Base-by-base conservation (phyloP, 2,329 filamentous ascomycete species). In the Hypoxylon sp. region DNA sequence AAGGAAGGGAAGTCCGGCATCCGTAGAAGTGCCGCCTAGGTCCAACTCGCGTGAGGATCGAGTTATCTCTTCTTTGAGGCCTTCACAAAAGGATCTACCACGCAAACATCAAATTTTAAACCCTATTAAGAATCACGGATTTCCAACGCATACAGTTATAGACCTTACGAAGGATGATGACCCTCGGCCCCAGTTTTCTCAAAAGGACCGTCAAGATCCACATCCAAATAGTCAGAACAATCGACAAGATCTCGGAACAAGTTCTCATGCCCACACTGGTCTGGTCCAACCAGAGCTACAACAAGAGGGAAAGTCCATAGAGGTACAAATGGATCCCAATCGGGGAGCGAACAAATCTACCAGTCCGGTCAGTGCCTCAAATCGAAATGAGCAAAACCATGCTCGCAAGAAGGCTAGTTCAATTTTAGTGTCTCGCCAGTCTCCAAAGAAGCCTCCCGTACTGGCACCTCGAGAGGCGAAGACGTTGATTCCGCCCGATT, bases 131-230 rank as follows among this genome's bases (percentile, higher is more conserved):
- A 52, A 29, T 14, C 22, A n/a, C 10, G 24, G 22, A 19, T 31
- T 65, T 44, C 54, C 61, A 50, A 39, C 55, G 3, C 24, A 58
- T 17, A 35, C 53, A 8, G 53, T 73, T 17, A 73, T 76, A 53
- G 75, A 74, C 47, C 70, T 74, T 46, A 76, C 72, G 2, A 50
- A 29, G n/a, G 74, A 74, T 22, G 74, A 75, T 37, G 69, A 75
- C 22, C 55, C 57, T 24, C 17, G 39, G 24, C 46, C 54, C n/a
- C 60, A 47, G 11, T 33, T 24, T 67, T 48, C 47, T 13, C 57
- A 31, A 6, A 51, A 24, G 39, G 29, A 17, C 31, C 53, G 31
- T 46, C 10, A 48, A 63, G 35, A 31, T 29, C 26, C 29, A 14
- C 35, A 63, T 13, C 5, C 14, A 8, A 63, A 51, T 17, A 54